These are phyloP conservation scores for Xylaria sp. DNA, from an alignment of 2,329 filamentous ascomycete species.

Conservation along the genomic window DNA sequence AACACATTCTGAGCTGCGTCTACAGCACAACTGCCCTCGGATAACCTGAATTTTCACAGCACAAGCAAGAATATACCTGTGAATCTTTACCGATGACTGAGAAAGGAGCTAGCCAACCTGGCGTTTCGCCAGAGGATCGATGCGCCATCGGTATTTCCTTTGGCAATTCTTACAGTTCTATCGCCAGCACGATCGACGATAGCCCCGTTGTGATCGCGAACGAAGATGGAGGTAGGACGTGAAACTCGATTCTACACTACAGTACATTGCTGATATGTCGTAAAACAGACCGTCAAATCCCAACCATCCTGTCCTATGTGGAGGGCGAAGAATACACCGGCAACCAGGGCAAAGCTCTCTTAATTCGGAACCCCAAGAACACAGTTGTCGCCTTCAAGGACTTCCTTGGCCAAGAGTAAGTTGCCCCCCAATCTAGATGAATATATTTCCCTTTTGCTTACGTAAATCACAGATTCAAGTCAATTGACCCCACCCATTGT, in stretches of 20 bases:
- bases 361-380: slow-evolving; percentile 90
- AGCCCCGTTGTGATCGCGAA: slow-evolving; percentile 98
- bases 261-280: slow-evolving; percentile 19
- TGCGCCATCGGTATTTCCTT: slow-evolving; percentile 93
- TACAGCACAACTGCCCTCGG: neutral
- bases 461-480: slow-evolving; percentile 69
- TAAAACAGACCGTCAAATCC: slow-evolving; percentile 86
- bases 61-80: neutral
- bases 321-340: slow-evolving; percentile 97
- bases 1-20: neutral
- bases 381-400: slow-evolving; percentile 96
- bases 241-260: neutral
- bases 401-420: slow-evolving; percentile 90
- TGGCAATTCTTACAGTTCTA: slow-evolving; percentile 98
- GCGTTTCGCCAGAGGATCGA: slow-evolving; percentile 59
- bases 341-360: slow-evolving; percentile 89
- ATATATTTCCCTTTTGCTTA: neutral
- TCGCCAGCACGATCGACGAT: slow-evolving; percentile 90
- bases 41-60: neutral
- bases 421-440: slow-evolving; percentile 13
- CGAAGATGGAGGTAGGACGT: slow-evolving; percentile 83
- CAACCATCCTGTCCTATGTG: slow-evolving; percentile 90
- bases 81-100: slow-evolving; percentile 47
- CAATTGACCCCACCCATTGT: slow-evolving; percentile 93
- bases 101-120: slow-evolving; percentile 46